phyloP scores from a whole-genome alignment of 2,329 filamentous ascomycete species.

The Sarocladiaceae sp. region DNA sequence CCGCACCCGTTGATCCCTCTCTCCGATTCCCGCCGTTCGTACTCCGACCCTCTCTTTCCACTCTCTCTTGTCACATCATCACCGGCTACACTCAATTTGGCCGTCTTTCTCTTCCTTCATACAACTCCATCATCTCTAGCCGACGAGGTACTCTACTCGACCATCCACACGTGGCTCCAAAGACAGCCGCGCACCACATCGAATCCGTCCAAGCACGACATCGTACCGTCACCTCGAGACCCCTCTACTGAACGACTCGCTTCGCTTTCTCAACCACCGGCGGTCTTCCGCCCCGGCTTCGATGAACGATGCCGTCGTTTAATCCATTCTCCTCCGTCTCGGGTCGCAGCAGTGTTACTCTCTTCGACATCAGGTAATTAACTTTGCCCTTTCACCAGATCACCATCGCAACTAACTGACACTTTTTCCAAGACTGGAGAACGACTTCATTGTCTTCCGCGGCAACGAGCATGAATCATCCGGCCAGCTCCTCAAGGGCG shows the following conservation, averaged over 20 bases:
- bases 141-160: background rate
- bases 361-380: slow-evolving; percentile 53
- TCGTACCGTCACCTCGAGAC: background rate
- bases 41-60: background rate
- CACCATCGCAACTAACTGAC: slow-evolving; percentile 11
- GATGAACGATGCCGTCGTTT: slow-evolving; percentile 44
- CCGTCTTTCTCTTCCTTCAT: background rate
- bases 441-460: slow-evolving; percentile 73
- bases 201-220: too few relatives aligned
- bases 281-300: background rate
- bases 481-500: slow-evolving; percentile 67
- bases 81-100: background rate
- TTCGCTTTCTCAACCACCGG: background rate
- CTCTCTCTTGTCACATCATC: too few relatives aligned
- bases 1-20: too few relatives aligned
- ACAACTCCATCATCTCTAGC: background rate
- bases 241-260: background rate
- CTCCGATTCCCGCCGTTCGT: background rate
- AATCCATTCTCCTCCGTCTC: slow-evolving; percentile 49
- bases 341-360: slow-evolving; percentile 43
- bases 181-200: too few relatives aligned
- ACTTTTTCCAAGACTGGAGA: slow-evolving; percentile 54
- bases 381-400: slow-evolving; percentile 4
- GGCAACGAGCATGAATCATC: slow-evolving; percentile 69
- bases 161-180: too few relatives aligned